Evolutionary conservation across 129 eudicot genomes (phyloP).

Genomic region (Tagetes erecta): DNA sequence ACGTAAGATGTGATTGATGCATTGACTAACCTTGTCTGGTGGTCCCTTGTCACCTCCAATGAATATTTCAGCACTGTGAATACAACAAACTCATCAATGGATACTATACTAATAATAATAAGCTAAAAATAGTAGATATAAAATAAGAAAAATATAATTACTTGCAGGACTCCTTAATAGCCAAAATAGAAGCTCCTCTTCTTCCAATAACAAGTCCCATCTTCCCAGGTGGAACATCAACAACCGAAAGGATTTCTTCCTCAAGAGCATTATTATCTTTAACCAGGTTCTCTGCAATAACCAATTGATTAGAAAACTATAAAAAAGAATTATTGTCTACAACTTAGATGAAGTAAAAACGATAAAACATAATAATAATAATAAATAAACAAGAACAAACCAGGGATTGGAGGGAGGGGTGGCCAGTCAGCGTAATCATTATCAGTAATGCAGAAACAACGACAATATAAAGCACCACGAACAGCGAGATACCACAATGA

Average conservation of each 20-base stretch:
- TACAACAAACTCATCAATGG: constrained; percentile 16
- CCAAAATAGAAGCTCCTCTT: constrained; percentile 78
- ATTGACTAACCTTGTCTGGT: constrained; percentile 83
- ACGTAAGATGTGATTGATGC: background rate
- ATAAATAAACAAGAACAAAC: constrained; percentile 32
- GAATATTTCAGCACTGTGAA: constrained; percentile 82
- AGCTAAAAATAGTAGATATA: background rate
- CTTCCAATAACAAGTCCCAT: constrained; percentile 89
- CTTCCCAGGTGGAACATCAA: constrained; percentile 90
- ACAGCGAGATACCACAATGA: constrained; percentile 89
- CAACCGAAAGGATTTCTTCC: constrained; percentile 75
- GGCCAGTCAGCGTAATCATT: constrained; percentile 81
- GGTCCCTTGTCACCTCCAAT: constrained; percentile 94
- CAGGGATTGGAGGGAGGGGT: constrained; percentile 77
- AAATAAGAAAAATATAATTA: constrained; percentile 21
- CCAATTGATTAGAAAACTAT: background rate
- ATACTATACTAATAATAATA: background rate
- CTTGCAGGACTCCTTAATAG: constrained; percentile 91
- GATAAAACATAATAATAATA: background rate
- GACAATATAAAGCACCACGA: constrained; percentile 85
- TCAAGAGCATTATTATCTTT: constrained; percentile 49
- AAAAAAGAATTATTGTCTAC: background rate
- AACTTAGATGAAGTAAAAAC: background rate
- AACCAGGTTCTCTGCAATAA: constrained; percentile 49
- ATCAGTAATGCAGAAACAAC: constrained; percentile 80